phyloP scores from a whole-genome alignment of 140 eudicot genomes.

The Oenanthe javanica region DNA sequence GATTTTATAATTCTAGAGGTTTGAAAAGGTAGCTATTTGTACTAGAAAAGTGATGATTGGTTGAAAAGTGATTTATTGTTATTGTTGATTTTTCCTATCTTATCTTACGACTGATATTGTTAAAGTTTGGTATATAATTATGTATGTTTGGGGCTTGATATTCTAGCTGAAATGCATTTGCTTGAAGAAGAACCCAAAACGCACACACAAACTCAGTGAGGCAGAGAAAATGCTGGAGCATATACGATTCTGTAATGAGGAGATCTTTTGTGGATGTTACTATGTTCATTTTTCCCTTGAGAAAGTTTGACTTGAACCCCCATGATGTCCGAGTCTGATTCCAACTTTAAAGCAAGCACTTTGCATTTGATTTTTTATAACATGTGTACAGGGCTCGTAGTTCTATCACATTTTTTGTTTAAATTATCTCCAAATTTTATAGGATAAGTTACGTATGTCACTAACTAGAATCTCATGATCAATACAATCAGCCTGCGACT shows the following conservation, averaged over 20 bases:
- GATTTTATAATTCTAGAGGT: conserved; percentile 20
- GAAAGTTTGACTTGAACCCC: background rate
- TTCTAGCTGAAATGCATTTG: conserved; percentile 23
- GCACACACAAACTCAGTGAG: background rate
- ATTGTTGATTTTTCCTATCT: background rate
- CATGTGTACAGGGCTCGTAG: no score
- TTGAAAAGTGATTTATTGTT: background rate
- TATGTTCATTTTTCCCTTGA: background rate
- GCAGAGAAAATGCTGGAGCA: background rate
- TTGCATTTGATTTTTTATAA: no score
- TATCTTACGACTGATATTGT: background rate
- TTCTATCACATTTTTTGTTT: no score
- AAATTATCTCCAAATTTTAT: no score
- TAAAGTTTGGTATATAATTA: conserved; percentile 1
- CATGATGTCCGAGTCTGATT: no score
- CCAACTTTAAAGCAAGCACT: no score
- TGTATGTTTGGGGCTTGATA: conserved; percentile 6
- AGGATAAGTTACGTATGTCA: no score
- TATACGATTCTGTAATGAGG: background rate
- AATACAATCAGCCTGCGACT: no score
- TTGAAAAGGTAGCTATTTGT: background rate
- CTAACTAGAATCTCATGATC: no score
- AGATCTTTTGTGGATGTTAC: background rate
- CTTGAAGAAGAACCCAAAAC: background rate
- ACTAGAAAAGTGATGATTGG: background rate